Evolutionary conservation across 208 protist species (phyloP), one percentile per base, ranked within the genome.

Genomic region (Lotmaria passim): DNA sequence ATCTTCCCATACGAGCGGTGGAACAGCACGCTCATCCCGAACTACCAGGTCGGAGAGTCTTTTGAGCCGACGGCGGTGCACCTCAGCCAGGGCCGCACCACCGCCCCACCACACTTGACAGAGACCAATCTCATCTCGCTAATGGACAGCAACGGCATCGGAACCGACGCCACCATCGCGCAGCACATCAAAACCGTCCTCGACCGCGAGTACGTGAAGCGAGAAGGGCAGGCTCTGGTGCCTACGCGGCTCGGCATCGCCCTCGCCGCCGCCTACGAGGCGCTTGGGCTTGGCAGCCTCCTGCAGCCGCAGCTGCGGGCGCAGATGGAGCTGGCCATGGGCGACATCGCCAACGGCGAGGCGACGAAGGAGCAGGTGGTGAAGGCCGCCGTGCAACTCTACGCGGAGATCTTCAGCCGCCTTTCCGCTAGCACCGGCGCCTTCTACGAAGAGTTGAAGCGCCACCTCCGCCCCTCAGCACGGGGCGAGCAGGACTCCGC

Each of bases 151-250:
- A 93, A 99, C 69, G 95, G 96, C 33, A 99, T 99, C 67, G 99
- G 99, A 26, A 99, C 99, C 1, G 99, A 99, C 87, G 99, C 99
- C 7, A 99, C 99, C 4, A 99, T 99, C 53, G 98, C 98, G 7
- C 83, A 98, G 79, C 99, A 99, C 85, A 99, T 99, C 67, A 86
- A 98, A 75, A 99, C 86, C 0, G 93, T 99, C 14, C 66, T 98
- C 41, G 85, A 98, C 2, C 78, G 98, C 33, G 83, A 88, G 46
- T 99, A 99, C 69, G 95, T 95, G 44, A 81, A 72, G 44, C 95
- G 94, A 33, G 86, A 96, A 47, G 46, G 74, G 44, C 71, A 85
- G 62, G 24, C 33, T 24, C 94, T 99, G 50, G 61, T 89, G 24
- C 98, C 98, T 14, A 99, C 97, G 7, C 57, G 65, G 12, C 84